Base-by-base conservation (phyloP, 441 rosid genomes). In the Dalechampia spathulata region DNA sequence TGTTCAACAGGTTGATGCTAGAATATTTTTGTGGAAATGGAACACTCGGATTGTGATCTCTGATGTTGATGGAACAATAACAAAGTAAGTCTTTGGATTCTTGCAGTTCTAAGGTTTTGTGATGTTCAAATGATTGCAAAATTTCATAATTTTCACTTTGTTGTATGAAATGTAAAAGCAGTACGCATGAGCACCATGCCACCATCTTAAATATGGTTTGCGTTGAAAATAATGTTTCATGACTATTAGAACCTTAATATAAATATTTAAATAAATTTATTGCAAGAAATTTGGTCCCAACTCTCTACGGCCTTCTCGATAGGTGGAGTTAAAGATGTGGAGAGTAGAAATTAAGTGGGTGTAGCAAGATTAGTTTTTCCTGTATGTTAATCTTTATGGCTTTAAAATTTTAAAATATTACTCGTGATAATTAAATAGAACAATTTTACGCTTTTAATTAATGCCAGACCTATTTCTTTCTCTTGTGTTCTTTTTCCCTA, bases 61-160 rank as follows among this genome's bases (percentile, higher is more conserved):
- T 15, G 99, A 94, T 79, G 99, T 94, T 63, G 99, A 94, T 73
- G 99, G 99, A 68, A 94, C 99, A 48, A 94, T 94, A 60, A 94
- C 99, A 58, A 90, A 75, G 99, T 87, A 73, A 74, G 82, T 8
- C 0, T 21, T 27, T 17, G 8, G 11, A 7, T 20, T 16, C 15
- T 38, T 58, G 10, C 22, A 6, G 15, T 34, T 32, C 22, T 20
- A 4, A 28, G 15, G 8, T 16, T 32, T 37, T 15, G 8, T 19
- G 22, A 37, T 23, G 10, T 38, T 16, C 28, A 26, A 15, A 26
- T 49, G 17, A 49, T 8, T 49, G 2, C 22, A 27, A 27, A 0
- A 17, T 45, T 43, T 52, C 11, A 13, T 39, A 21, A 26, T 34
- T 52, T 51, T 13, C 37, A 26, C 36, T 15, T 27, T 27, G 30